Evolutionary conservation across 257 asterid species (phyloP), one percentile per base, ranked within the genome.

Genomic region (Solanum chilense): DNA sequence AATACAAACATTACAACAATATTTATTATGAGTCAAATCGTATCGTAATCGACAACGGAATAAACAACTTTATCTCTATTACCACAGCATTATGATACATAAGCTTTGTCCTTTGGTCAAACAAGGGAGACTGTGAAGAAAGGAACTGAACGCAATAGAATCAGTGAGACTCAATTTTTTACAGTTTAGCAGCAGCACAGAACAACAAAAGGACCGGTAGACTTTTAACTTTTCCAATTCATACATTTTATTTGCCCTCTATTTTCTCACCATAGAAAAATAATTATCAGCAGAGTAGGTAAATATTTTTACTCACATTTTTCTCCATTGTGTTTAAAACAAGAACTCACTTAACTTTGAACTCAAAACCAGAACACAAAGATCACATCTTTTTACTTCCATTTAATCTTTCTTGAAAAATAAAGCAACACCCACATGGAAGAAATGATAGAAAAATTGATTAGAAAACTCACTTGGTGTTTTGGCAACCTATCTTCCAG

Each of bases 401-500:
- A 80, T 29, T 29, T 47, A 29, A 80, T 49, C 80, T 84, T 66
- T 42, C 81, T 37, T 37, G 25, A 42, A 58, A 66, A 87, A 73
- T 49, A 82, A 31, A 83, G 44, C 20, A 31, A 56, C 52, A 88
- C 9, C 15, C 58, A 12, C 64, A 44, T 15, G 86, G 2, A 52
- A 70, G 5, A 66, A 70, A 75, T 4, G 41, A n/a, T 41, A 84
- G 78, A 58, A n/a, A 27, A 10, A 89, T 84, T 44, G 52, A 83
- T 85, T 20, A 83, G 20, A 11, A 58, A 74, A 91, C 97, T 92
- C 90, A 96, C 99, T 94, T 95, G 91, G 98, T 95, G 84, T 96
- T 95, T 90, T 93, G 98, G 94, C 92, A 93, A 90, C 94, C 97
- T 84, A 96, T 88, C 93, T 96, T 96, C 99, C 99, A 96, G 90